Evolutionary conservation across 768 basidiomycete genomes (phyloP).

Genomic region (Kwoniella sp.): DNA sequence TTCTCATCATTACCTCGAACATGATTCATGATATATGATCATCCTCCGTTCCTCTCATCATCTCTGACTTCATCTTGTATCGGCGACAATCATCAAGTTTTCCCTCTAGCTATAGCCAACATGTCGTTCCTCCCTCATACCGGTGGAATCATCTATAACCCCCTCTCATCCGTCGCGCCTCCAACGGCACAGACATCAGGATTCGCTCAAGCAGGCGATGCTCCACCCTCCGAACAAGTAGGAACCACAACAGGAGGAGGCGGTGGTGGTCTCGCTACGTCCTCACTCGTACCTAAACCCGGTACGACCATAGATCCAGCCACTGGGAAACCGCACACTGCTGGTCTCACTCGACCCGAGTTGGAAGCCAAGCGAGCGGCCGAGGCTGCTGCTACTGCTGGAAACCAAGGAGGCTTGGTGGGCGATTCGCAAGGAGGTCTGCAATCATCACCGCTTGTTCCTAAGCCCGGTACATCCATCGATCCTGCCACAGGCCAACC

Average conservation of each 20-base stretch:
- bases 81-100: too few relatives aligned
- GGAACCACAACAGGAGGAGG: slow-evolving; percentile 19
- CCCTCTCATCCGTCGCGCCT: background rate
- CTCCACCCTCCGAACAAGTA: slow-evolving; percentile 15
- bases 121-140: slow-evolving; percentile 20
- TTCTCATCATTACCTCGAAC: background rate
- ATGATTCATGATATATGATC: background rate
- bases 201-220: slow-evolving; percentile 26
- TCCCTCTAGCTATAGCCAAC: background rate
- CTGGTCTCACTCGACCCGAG: slow-evolving; percentile 44
- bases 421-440: slow-evolving; percentile 32
- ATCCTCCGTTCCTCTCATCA: background rate
- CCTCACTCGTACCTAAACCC: slow-evolving; percentile 43
- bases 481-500: slow-evolving; percentile 43
- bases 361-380: slow-evolving; percentile 39
- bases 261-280: slow-evolving; percentile 33
- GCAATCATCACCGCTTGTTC: slow-evolving; percentile 43
- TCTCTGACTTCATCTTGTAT: background rate
- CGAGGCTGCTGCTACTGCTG: slow-evolving; percentile 22
- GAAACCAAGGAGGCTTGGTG: background rate
- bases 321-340: slow-evolving; percentile 44
- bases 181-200: slow-evolving; percentile 30
- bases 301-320: slow-evolving; percentile 39
- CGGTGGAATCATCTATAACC: slow-evolving; percentile 5
- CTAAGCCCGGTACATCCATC: slow-evolving; percentile 41